Percentiles rank a stretch among this genome's conserved stretches.
Conservation (phyloP, 1,284 basidiomycete genomes). For the Peniophora sp. region DNA sequence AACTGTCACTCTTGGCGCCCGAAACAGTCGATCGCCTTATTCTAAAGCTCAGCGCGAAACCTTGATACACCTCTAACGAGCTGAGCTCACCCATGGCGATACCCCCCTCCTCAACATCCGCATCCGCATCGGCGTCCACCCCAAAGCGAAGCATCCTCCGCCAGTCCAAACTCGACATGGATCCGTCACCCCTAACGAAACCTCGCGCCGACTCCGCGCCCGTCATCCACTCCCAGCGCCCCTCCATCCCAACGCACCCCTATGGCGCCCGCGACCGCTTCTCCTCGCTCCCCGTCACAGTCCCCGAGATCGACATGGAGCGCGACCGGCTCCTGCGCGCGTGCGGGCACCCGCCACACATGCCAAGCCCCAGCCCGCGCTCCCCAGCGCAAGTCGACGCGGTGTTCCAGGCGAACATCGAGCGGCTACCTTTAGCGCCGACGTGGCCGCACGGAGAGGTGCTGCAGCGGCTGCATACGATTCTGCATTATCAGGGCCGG, state of each 20-base stretch:
- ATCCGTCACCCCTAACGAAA: background rate
- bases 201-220: background rate
- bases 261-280: background rate
- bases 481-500: conserved; percentile 14
- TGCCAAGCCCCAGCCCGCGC: conserved; percentile 4
- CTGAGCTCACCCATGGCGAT: no score
- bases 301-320: conserved; percentile 14
- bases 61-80: no score
- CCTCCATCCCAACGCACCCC: background rate
- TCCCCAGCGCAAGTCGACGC: conserved; percentile 5
- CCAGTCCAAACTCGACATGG: background rate
- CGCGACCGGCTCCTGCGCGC: conserved; percentile 21
- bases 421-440: conserved; percentile 12
- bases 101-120: no score
- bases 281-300: background rate
- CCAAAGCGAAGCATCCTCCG: background rate
- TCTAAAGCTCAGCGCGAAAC: no score
- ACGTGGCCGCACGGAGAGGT: conserved; percentile 14
- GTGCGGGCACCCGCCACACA: conserved; percentile 16
- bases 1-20: no score
- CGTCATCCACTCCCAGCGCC: background rate
- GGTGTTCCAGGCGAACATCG: background rate
- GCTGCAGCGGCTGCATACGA: conserved; percentile 14
- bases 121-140: background rate
- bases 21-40: no score